These are phyloP conservation scores for Trichosporon inkin DNA, from an alignment of 1,284 basidiomycete genomes.

Conservation along the genomic window DNA sequence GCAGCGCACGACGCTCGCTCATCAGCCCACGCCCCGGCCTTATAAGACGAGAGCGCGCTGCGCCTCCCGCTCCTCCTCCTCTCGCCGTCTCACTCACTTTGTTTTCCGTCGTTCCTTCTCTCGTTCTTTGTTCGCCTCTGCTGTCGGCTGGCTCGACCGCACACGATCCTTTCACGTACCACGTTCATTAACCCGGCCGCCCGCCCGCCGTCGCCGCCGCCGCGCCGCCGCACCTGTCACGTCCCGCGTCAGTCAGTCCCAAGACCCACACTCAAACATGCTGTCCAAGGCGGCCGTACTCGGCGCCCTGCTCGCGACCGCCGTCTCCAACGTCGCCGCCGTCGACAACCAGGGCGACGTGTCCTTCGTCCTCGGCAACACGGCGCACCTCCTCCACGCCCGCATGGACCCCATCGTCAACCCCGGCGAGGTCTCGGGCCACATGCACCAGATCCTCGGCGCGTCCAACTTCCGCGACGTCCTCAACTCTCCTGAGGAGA, in stretches of 20 bases:
- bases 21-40: not conserved
- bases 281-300: not conserved
- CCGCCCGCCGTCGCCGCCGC: not conserved
- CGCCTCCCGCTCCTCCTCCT: not conserved
- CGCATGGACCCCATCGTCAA: constrained; percentile 47
- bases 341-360: constrained; percentile 1
- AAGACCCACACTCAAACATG: not conserved
- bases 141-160: not conserved
- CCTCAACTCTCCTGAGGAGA: constrained; percentile 23
- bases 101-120: not conserved
- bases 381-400: not conserved
- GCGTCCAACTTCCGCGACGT: constrained; percentile 17
- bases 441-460: constrained; percentile 49
- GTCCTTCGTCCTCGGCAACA: constrained; percentile 7
- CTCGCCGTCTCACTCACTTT: not conserved
- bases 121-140: not conserved
- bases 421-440: constrained; percentile 40
- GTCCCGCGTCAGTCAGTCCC: not conserved
- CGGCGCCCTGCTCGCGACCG: not conserved
- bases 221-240: not conserved
- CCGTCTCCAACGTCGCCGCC: not conserved
- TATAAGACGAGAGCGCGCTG: not conserved
- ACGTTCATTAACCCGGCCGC: constrained; percentile 1
- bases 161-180: constrained; percentile 7
- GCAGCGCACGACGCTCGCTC: no score